Base-by-base conservation (phyloP, 805 yeast species). In the Metschnikowia cerradonensis region DNA sequence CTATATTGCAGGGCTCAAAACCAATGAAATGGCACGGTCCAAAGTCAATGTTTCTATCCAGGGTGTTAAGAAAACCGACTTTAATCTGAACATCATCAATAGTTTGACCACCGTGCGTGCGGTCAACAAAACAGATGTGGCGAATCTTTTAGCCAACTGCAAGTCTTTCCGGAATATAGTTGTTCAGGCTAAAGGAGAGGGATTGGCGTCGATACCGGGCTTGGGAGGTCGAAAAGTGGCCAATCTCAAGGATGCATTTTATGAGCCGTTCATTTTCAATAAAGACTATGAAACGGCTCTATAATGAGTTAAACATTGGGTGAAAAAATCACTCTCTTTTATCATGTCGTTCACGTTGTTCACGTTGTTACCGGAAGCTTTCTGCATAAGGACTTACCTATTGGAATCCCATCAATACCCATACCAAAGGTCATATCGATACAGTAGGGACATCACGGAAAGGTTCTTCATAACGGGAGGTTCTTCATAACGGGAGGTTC, bases 61-160 rank as follows among this genome's bases (percentile, higher is more conserved):
- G 54, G 84, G 84, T 0, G 52, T 63, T 4, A 66, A 66, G 50
- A 67, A 74, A 8, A 72, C 66, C 17, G 79, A 76, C 52, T 79
- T 70, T 57, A 71, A 75, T 39, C 72, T 79, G 30, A 61, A 73
- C 31, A 65, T 80, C 4, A 68, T 76, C 5, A 77, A 77, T 3
- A 62, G 75, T 2, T 63, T 80, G 51, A 79, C 84, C 1, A 62
- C 72, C 1, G 68, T 80, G 4, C 69, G 70, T 39, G 68, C 77
- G 11, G 68, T 80, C 22, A 80, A 80, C 59, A 80, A 80, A 58
- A 79, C 84, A 0, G 83, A 80, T 55, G 78, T 80, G 15, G 69
- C 75, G 20, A 78, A 77, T 50, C 58, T 79, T 50, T 63, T 80
- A 26, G 79, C 82, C 6, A 78, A 77, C 52, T 78, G 72, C 54